Evolutionary conservation across 1,284 basidiomycete genomes (phyloP).

Genomic region (Puccinia novopanici): DNA sequence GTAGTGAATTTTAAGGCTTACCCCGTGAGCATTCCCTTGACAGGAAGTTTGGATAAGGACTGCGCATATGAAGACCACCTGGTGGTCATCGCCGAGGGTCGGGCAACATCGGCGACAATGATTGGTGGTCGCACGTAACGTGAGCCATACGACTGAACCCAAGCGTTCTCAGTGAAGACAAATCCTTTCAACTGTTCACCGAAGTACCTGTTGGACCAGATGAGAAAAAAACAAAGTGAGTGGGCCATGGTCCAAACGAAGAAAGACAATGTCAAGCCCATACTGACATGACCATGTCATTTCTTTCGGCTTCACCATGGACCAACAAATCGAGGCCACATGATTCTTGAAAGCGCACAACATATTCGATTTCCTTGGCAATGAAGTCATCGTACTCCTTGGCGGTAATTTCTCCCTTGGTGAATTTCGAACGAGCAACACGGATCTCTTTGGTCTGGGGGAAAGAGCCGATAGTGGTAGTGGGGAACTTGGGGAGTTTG

Average conservation of each 20-base stretch:
- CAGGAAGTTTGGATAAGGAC: slow-evolving; percentile 86
- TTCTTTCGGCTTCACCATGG: slow-evolving; percentile 83
- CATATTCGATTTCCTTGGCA: slow-evolving; percentile 92
- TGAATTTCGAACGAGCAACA: slow-evolving; percentile 87
- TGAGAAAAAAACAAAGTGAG: not conserved
- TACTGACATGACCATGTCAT: slow-evolving; percentile 61
- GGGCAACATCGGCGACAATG: slow-evolving; percentile 96
- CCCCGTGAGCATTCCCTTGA: slow-evolving; percentile 86
- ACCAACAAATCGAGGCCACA: slow-evolving; percentile 95
- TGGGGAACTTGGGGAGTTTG: slow-evolving; percentile 93
- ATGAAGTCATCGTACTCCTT: slow-evolving; percentile 96
- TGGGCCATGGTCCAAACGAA: not conserved
- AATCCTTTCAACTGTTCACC: slow-evolving; percentile 95
- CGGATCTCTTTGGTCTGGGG: slow-evolving; percentile 97
- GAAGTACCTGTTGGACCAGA: slow-evolving; percentile 75
- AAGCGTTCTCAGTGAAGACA: slow-evolving; percentile 96
- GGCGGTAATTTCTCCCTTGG: slow-evolving; percentile 85
- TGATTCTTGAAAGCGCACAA: slow-evolving; percentile 95
- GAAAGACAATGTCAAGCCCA: not conserved
- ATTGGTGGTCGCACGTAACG: slow-evolving; percentile 99
- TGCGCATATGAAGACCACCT: slow-evolving; percentile 97
- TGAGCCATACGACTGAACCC: slow-evolving; percentile 95
- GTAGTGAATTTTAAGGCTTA: slow-evolving; percentile 4
- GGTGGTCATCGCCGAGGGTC: slow-evolving; percentile 90
- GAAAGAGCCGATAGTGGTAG: slow-evolving; percentile 90